Base-by-base conservation (phyloP, 2,329 filamentous ascomycete species). In the Pleurostoma richardsiae region DNA sequence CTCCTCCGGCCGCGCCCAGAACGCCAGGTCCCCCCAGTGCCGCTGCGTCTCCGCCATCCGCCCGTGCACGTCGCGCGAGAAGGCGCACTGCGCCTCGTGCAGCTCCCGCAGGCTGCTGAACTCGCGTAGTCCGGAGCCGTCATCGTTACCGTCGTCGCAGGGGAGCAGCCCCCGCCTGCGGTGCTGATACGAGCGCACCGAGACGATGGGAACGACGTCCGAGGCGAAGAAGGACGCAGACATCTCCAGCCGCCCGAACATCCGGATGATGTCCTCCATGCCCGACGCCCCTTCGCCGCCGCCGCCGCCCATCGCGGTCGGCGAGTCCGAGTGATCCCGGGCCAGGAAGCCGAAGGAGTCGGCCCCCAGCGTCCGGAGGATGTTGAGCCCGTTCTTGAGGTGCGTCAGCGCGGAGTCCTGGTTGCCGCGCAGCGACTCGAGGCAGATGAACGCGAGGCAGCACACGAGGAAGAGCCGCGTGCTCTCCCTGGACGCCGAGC, bases 391-490 rank as follows among this genome's bases (percentile, higher is more conserved):
- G 45, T 61, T 61, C 40, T 48, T 46, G 11, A 61, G 50, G 40
- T 61, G 59, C 10, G 48, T 54, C 6, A 60, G 47, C 28, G 56
- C 56, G 7, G 50, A 51, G 4, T 42, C 43, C 46, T 58, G 54
- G 48, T 58, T 55, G 7, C 46, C 46, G 4, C 57, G 52, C 29
- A 61, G 47, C 4, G 53, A 54, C 47, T 61, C 59, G 44, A 61
- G 53, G 41, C 52, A 59, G 49, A 61, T 57, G 40, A 59, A 61
- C 30, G 53, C 53, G 11, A 61, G 49, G 36, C 59, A 61, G 49
- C 59, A 61, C 33, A 57, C 44, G 29, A 61, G 54, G 2, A 54
- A 59, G 8, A 60, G 42, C 19, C 50, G 51, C 4, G 61, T 55
- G 50, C 55, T 58, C n/a, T 56, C 55, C 5, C 49, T 41, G 28